A percentile compares a stretch with the other conserved stretches of the same genome.
phyloP scores from a whole-genome alignment of 208 protist genomes.

The Naegleria fowleri region DNA sequence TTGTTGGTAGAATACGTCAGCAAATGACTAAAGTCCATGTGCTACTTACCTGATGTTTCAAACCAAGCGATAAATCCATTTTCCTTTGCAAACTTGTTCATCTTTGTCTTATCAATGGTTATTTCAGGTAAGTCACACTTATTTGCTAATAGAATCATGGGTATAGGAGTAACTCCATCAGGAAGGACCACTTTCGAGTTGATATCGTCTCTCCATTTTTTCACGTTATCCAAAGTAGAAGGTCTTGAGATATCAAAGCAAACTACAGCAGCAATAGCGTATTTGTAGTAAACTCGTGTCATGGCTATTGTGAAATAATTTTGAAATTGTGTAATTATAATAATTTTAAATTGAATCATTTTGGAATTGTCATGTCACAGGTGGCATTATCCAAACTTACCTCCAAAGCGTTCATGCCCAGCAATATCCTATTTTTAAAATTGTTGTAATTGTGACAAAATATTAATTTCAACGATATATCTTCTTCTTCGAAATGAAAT shows the following conservation, averaged over 20 bases:
- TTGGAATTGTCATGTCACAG: neutral
- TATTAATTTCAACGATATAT: too few species aligned
- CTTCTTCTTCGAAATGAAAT: too few species aligned
- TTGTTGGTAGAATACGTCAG: neutral
- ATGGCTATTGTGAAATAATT: slow-evolving; percentile 23
- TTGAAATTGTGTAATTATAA: neutral
- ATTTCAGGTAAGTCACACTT: slow-evolving; percentile 42
- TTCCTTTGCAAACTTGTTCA: slow-evolving; percentile 40
- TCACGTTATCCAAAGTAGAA: slow-evolving; percentile 40
- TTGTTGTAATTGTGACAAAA: too few species aligned
- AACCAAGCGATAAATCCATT: slow-evolving; percentile 48
- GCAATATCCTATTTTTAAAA: neutral
- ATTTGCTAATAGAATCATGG: slow-evolving; percentile 41
- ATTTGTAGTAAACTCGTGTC: slow-evolving; percentile 47
- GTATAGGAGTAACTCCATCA: slow-evolving; percentile 33
- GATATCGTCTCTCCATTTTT: slow-evolving; percentile 45
- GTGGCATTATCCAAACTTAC: neutral
- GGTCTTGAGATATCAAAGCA: slow-evolving; percentile 45
- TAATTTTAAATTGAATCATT: neutral
- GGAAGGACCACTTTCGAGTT: slow-evolving; percentile 44
- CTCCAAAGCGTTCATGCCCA: slow-evolving; percentile 21
- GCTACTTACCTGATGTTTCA: slow-evolving; percentile 31
- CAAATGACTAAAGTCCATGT: neutral
- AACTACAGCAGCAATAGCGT: slow-evolving; percentile 43
- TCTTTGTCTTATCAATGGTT: slow-evolving; percentile 26